Percentiles rank a stretch among this genome's conserved stretches.
These are phyloP conservation scores for Globisporangium megalacanthum DNA, from an alignment of 352 stramenopile species.

Conservation along the genomic window DNA sequence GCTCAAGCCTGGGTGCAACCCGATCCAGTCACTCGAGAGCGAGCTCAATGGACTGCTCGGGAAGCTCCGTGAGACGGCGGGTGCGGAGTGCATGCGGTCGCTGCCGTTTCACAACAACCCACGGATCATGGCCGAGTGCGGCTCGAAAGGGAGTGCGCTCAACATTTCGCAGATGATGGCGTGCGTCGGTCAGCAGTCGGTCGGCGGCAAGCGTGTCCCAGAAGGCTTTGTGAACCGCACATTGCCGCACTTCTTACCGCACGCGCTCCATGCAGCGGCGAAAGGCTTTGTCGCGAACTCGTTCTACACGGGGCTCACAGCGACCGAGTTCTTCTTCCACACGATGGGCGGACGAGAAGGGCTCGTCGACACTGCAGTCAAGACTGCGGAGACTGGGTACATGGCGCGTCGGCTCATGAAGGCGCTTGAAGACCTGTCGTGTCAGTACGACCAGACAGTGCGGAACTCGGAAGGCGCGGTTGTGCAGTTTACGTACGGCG, in stretches of 20 bases:
- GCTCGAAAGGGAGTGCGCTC: slow-evolving; percentile 97
- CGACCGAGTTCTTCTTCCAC: slow-evolving; percentile 99
- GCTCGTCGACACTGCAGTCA: slow-evolving; percentile 99
- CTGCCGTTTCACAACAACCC: slow-evolving; percentile 97
- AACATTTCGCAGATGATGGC: slow-evolving; percentile 99
- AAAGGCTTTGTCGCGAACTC: slow-evolving; percentile 99
- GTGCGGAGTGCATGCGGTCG: slow-evolving; percentile 97
- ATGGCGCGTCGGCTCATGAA: slow-evolving; percentile 99
- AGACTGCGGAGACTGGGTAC: slow-evolving; percentile 99
- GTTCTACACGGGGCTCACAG: slow-evolving; percentile 98
- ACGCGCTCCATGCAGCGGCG: slow-evolving; percentile 92
- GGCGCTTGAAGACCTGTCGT: slow-evolving; percentile 96
- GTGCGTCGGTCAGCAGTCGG: slow-evolving; percentile 98
- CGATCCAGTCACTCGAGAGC: slow-evolving; percentile 97
- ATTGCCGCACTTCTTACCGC: slow-evolving; percentile 94
- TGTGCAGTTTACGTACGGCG: slow-evolving; percentile 99
- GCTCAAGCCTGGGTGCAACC: slow-evolving; percentile 95
- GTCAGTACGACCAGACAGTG: slow-evolving; percentile 92
- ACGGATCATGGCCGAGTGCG: slow-evolving; percentile 98
- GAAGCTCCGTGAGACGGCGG: slow-evolving; percentile 96
- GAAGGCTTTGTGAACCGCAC: slow-evolving; percentile 99
- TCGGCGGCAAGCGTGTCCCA: slow-evolving; percentile 97
- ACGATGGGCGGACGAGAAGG: slow-evolving; percentile 99
- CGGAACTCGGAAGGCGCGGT: slow-evolving; percentile 88
- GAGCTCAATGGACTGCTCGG: slow-evolving; percentile 98